A percentile compares a stretch with the other conserved stretches of the same genome.
Conservation (phyloP, 805 yeast species). For the Candida loeiensis region DNA sequence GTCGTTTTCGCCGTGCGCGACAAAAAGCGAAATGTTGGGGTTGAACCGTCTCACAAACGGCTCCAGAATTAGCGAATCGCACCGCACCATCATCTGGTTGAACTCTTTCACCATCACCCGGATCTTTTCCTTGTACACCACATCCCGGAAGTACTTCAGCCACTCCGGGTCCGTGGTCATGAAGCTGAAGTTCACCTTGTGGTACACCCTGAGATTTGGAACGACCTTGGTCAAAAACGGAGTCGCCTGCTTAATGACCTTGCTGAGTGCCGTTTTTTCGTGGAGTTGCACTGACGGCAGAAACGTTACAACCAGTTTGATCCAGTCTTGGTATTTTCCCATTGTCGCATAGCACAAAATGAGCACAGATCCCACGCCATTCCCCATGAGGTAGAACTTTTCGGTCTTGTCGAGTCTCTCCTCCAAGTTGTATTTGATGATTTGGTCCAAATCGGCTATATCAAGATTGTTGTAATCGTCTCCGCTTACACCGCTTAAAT, state of each 20-base stretch:
- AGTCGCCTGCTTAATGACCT: constrained; percentile 4
- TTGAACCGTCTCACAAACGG: constrained; percentile 6
- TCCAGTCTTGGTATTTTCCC: constrained; percentile 9
- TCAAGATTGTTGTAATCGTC: constrained; percentile 6
- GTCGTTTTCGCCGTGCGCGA: constrained; percentile 7
- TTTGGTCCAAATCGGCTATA: constrained; percentile 7
- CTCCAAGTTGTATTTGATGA: constrained; percentile 7
- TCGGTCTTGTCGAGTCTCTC: constrained; percentile 7
- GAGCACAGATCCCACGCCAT: constrained; percentile 6
- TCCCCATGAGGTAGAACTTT: constrained; percentile 9
- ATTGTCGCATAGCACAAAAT: constrained; percentile 8
- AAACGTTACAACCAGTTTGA: constrained; percentile 2
- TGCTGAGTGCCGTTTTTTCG: constrained; percentile 2
- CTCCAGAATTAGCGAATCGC: constrained; percentile 7
- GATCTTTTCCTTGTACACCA: constrained; percentile 5
- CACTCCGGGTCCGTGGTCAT: constrained; percentile 8
- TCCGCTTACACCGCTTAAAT: neutral
- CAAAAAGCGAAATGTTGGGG: constrained; percentile 8
- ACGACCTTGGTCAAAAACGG: constrained; percentile 5
- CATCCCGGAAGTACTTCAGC: constrained; percentile 4
- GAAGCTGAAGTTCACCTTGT: constrained; percentile 4
- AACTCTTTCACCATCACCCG: constrained; percentile 7
- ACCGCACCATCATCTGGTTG: constrained; percentile 9
- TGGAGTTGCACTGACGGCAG: constrained; percentile 6
- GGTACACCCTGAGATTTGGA: constrained; percentile 8